A percentile compares a stretch with the other conserved stretches of the same genome.
phyloP scores from a whole-genome alignment of 2,329 filamentous ascomycete genomes.

The Triangularia setosa region DNA sequence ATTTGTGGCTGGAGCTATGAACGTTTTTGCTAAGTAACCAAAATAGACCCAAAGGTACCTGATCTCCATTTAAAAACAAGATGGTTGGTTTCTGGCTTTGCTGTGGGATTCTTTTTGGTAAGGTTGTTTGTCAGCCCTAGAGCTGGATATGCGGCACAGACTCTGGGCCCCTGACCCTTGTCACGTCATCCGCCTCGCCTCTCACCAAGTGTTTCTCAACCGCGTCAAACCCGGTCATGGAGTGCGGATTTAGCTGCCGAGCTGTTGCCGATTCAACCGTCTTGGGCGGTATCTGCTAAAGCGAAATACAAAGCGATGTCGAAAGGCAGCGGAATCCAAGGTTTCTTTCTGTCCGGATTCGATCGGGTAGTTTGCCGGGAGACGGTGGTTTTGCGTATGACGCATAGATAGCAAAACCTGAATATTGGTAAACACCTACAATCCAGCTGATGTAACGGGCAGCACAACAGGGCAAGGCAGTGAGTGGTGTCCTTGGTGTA shows the following conservation, averaged over 20 bases:
- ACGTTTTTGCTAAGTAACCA: too few relatives aligned
- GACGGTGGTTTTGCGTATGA: background rate
- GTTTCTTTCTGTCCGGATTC: background rate
- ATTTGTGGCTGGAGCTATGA: background rate
- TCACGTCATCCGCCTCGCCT: background rate
- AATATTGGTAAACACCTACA: background rate
- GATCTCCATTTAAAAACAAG: background rate
- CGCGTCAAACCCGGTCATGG: background rate
- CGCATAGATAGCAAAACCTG: background rate
- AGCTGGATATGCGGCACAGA: background rate
- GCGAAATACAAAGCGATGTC: background rate
- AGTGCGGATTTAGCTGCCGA: background rate
- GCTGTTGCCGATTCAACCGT: background rate
- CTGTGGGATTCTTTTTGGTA: background rate
- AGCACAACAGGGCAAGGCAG: background rate
- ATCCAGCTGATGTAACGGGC: background rate
- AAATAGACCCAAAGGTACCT: background rate
- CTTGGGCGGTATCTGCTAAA: background rate
- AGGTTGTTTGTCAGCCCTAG: background rate
- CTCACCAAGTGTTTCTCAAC: background rate
- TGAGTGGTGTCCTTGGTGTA: too few relatives aligned
- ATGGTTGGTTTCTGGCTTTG: too few relatives aligned
- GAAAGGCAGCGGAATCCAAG: background rate
- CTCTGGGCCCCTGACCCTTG: background rate
- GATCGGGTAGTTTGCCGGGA: background rate